These are phyloP conservation scores for Lodderomyces orthopsilosis DNA, from an alignment of 1,139 yeast species.

Conservation along the genomic window DNA sequence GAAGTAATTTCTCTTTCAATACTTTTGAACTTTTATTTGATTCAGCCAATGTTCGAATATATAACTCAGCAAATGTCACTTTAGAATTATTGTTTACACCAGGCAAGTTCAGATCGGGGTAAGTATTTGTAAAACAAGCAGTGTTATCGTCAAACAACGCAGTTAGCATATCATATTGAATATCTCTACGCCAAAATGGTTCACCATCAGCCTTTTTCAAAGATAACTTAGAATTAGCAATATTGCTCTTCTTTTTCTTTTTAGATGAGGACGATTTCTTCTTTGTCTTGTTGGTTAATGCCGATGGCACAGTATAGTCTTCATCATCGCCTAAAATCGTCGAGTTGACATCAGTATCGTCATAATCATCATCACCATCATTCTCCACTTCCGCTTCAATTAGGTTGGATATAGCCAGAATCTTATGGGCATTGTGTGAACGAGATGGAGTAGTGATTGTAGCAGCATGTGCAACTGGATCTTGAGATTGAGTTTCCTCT, in stretches of 20 bases:
- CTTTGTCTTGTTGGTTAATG: neutral
- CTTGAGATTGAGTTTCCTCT: slow-evolving; percentile 5
- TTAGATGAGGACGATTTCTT: slow-evolving; percentile 5
- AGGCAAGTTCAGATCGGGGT: slow-evolving; percentile 33
- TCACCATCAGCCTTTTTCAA: slow-evolving; percentile 89
- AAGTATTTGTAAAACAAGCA: slow-evolving; percentile 66
- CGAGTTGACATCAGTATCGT: slow-evolving; percentile 16
- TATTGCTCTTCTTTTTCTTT: slow-evolving; percentile 13
- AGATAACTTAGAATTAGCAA: slow-evolving; percentile 23
- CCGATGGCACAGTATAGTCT: slow-evolving; percentile 11
- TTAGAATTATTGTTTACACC: slow-evolving; percentile 43
- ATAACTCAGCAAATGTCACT: slow-evolving; percentile 80
- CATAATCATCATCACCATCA: slow-evolving; percentile 14
- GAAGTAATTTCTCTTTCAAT: slow-evolving; percentile 69
- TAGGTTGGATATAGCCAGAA: slow-evolving; percentile 8
- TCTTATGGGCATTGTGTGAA: neutral
- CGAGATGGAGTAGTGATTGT: slow-evolving; percentile 15
- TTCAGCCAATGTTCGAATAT: slow-evolving; percentile 77
- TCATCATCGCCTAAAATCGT: slow-evolving; percentile 17
- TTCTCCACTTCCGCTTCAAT: slow-evolving; percentile 7
- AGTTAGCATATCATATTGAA: slow-evolving; percentile 77
- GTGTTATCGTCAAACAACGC: slow-evolving; percentile 61
- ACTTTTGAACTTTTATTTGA: slow-evolving; percentile 83
- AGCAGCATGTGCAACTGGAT: slow-evolving; percentile 7
- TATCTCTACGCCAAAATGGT: slow-evolving; percentile 84